Percentiles rank a stretch among this genome's conserved stretches.
Conservation (phyloP, 2,329 filamentous ascomycete species). For the Fusarium begoniae region DNA sequence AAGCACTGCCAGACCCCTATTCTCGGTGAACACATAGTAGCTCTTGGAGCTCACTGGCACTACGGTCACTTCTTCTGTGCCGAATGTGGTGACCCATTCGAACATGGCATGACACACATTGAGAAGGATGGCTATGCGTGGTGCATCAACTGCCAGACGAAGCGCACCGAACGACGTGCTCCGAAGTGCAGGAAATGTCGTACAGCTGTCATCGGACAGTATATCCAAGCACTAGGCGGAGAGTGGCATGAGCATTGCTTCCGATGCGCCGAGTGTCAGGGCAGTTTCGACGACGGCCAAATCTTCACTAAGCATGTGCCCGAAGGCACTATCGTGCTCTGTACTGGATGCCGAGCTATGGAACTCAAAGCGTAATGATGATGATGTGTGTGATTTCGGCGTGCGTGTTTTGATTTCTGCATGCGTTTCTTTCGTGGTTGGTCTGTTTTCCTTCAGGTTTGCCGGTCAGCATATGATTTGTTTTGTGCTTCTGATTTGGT, state of each 20-base stretch:
- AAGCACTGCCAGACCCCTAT: conserved; percentile 97
- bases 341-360: conserved; percentile 67
- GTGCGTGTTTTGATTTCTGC: conserved; percentile 18
- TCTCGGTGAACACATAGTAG: conserved; percentile 91
- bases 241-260: conserved; percentile 98
- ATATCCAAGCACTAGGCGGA: conserved; percentile 85
- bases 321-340: conserved; percentile 64
- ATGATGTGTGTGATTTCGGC: conserved; percentile 24
- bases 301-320: conserved; percentile 67
- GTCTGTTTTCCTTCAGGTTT: conserved; percentile 2
- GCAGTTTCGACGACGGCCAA: conserved; percentile 71
- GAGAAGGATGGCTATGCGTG: conserved; percentile 98
- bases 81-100: conserved; percentile 97
- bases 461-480: conserved; percentile 11
- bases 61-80: conserved; percentile 99
- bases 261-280: conserved; percentile 73
- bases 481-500: conserved; percentile 14
- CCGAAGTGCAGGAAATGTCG: conserved; percentile 89
- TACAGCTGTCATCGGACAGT: conserved; percentile 86
- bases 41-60: conserved; percentile 95
- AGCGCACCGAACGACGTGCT: conserved; percentile 85
- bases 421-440: not conserved
- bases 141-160: conserved; percentile 93
- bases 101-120: conserved; percentile 73
- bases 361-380: conserved; percentile 63